These are phyloP conservation scores for Phaeosphaeriaceae sp. DNA, from an alignment of 2,329 filamentous ascomycete species.

Conservation along the genomic window DNA sequence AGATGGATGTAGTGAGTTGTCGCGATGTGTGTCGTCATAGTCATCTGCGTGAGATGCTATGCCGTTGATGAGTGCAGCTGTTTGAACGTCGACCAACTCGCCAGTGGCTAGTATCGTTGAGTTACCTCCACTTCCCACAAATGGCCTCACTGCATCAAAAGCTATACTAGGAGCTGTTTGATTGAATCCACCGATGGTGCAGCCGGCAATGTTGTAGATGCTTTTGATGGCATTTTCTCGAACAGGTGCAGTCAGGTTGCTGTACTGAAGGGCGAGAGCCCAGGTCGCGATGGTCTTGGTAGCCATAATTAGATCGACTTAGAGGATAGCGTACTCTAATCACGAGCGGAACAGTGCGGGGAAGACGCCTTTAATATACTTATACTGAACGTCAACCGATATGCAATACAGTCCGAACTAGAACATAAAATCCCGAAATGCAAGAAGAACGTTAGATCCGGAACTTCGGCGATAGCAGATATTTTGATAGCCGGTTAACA, in stretches of 20 bases:
- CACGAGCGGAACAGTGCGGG: not conserved
- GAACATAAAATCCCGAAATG: too few relatives aligned
- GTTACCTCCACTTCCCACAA: not conserved
- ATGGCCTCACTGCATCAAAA: not conserved
- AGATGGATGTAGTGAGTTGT: not conserved
- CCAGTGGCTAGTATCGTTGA: not conserved
- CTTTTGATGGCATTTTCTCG: not conserved
- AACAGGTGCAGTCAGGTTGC: not conserved
- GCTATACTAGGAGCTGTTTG: not conserved
- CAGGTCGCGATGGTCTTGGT: not conserved
- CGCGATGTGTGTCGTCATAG: not conserved
- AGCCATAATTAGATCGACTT: not conserved
- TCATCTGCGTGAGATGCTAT: constrained; percentile 2
- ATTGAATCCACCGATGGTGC: not conserved
- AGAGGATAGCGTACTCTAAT: not conserved
- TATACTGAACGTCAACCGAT: too few relatives aligned
- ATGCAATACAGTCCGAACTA: too few relatives aligned
- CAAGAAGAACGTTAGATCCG: not conserved
- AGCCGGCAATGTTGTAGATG: not conserved
- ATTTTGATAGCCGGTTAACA: not conserved
- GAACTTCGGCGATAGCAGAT: not conserved
- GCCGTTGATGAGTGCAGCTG: not conserved
- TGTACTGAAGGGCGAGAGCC: not conserved
- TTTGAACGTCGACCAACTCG: not conserved
- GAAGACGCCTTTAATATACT: too few relatives aligned